These are phyloP conservation scores for Ceratonia siliqua DNA, from an alignment of 306 rosid species.

Conservation along the genomic window DNA sequence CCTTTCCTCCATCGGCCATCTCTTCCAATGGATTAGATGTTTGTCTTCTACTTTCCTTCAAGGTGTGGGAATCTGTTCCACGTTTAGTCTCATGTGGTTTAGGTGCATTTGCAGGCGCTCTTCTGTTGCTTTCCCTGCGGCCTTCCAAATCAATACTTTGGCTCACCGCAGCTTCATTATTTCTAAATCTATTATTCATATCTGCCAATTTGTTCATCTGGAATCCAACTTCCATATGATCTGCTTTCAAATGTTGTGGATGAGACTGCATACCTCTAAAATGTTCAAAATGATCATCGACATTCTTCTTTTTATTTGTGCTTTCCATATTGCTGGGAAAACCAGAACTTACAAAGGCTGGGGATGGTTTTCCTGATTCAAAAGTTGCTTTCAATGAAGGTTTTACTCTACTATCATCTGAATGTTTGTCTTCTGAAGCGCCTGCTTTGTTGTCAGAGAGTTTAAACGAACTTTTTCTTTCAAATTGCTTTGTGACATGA, in stretches of 20 bases:
- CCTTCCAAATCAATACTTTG: constrained; percentile 66
- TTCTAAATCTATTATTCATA: constrained; percentile 52
- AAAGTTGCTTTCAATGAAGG: constrained; percentile 49
- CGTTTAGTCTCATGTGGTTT: constrained; percentile 57
- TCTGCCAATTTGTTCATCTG: constrained; percentile 53
- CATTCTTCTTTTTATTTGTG: constrained; percentile 50
- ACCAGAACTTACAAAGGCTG: constrained; percentile 52
- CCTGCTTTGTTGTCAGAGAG: constrained; percentile 54
- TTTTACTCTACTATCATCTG: constrained; percentile 60
- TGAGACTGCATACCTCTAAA: constrained; percentile 57
- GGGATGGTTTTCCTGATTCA: constrained; percentile 60
- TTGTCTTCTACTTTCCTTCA: constrained; percentile 62
- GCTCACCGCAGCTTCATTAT: constrained; percentile 49
- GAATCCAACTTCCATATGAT: constrained; percentile 55
- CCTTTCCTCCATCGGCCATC: constrained; percentile 60
- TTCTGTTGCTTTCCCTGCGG: constrained; percentile 69
- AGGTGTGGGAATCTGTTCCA: constrained; percentile 45
- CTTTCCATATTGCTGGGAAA: constrained; percentile 58
- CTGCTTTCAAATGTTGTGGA: constrained; percentile 54
- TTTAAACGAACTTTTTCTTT: constrained; percentile 71
- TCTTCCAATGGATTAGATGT: constrained; percentile 56
- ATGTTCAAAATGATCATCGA: constrained; percentile 64
- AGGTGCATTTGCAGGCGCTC: constrained; percentile 47
- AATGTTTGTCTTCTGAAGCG: constrained; percentile 59
- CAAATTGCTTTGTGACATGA: constrained; percentile 64